Percentiles rank a stretch among this genome's conserved stretches.
These are phyloP conservation scores for Ilyonectria mors-panacis DNA, from an alignment of 2,329 filamentous ascomycete species.

Conservation along the genomic window DNA sequence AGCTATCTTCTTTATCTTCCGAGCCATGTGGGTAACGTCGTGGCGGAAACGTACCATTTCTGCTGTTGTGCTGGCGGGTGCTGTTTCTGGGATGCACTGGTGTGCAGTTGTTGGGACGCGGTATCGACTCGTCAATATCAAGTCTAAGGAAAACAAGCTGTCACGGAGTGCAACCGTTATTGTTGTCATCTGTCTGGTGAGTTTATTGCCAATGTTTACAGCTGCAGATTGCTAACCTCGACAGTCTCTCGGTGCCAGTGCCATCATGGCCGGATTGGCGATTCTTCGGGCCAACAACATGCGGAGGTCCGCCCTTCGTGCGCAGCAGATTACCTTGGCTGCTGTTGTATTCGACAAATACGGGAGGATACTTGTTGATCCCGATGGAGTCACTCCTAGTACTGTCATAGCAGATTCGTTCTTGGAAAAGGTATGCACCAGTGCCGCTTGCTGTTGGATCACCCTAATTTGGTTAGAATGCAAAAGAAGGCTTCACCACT, in stretches of 20 bases:
- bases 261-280: conserved; percentile 70
- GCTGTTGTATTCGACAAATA: conserved; percentile 77
- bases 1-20: conserved; percentile 82
- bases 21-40: conserved; percentile 82
- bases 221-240: conserved; percentile 10
- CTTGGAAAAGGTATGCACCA: conserved; percentile 69
- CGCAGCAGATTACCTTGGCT: conserved; percentile 72
- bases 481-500: conserved; percentile 83
- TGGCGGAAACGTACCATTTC: conserved; percentile 82
- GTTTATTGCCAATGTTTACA: conserved; percentile 43
- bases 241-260: conserved; percentile 72
- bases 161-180: conserved; percentile 78
- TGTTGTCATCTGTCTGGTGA: conserved; percentile 79
- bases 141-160: conserved; percentile 53
- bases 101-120: conserved; percentile 79
- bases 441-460: too few species aligned
- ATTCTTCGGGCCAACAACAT: conserved; percentile 68
- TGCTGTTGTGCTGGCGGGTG: conserved; percentile 77
- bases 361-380: conserved; percentile 76
- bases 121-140: conserved; percentile 70
- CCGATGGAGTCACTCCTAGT: conserved; percentile 77
- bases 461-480: conserved; percentile 46
- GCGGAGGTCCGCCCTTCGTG: conserved; percentile 69
- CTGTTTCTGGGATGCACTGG: conserved; percentile 92
- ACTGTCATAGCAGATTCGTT: conserved; percentile 86